A percentile compares a stretch with the other conserved stretches of the same genome.
These are phyloP conservation scores for Pholiota conissans DNA, from an alignment of 768 basidiomycete genomes.

Conservation along the genomic window DNA sequence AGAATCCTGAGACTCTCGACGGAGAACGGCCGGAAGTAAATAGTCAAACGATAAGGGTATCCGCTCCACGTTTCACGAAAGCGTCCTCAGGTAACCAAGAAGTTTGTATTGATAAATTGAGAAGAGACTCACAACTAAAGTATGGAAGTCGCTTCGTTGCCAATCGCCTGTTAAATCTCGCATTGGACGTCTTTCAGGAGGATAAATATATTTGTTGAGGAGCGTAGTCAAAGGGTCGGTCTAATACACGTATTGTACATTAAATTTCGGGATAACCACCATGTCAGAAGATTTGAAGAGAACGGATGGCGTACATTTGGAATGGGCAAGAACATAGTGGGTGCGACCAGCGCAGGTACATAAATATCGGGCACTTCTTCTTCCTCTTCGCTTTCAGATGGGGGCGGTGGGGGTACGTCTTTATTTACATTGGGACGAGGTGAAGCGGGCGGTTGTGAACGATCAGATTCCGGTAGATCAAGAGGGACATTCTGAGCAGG, in stretches of 20 bases:
- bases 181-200: constrained; percentile 70
- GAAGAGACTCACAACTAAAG: constrained; percentile 67
- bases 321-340: constrained; percentile 86
- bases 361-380: constrained; percentile 57
- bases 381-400: constrained; percentile 44
- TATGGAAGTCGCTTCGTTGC: constrained; percentile 70
- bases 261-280: constrained; percentile 59
- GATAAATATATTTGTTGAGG: constrained; percentile 80
- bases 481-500: constrained; percentile 47
- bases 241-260: constrained; percentile 56
- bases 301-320: constrained; percentile 76
- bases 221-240: constrained; percentile 83
- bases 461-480: constrained; percentile 24
- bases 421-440: constrained; percentile 50
- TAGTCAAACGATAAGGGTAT: too few relatives aligned
- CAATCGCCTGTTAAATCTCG: constrained; percentile 79
- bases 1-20: too few relatives aligned
- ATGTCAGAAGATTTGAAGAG: constrained; percentile 50
- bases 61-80: too few relatives aligned
- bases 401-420: constrained; percentile 52
- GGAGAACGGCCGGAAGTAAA: too few relatives aligned
- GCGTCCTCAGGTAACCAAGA: too few relatives aligned
- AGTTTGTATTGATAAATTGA: constrained; percentile 10
- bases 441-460: constrained; percentile 16
- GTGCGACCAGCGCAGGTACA: constrained; percentile 66